Evolutionary conservation across 768 basidiomycete genomes (phyloP), one percentile per base, ranked within the genome.

Genomic region (Thelephora aurantiotincta): DNA sequence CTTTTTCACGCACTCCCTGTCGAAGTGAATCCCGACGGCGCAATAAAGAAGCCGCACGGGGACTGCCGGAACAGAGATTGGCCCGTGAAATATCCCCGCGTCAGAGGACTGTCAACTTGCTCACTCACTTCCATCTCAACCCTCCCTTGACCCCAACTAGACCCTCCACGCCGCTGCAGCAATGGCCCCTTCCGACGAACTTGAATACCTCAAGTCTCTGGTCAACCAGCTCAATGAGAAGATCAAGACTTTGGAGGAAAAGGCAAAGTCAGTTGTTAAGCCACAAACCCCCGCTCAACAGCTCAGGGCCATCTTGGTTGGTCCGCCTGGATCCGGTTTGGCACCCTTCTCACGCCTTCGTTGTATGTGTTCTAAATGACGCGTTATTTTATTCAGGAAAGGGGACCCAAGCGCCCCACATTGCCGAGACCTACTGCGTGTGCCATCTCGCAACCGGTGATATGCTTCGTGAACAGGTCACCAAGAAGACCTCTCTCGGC

Each of bases 381-480:
- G 42, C 37, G 50, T 20, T 16, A 6, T 49, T 7, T 52, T 54
- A 30, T 48, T 23, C 60, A 96, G 94, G 94, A 55, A 99, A 99
- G 74, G 96, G 96, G 22, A 99, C 96, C 2, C 96, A 99, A 65
- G 96, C 92, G 0, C 94, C 96, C 5, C 77, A 73, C 61, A 92
- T 99, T 69, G 80, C 82, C 46, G 81, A 90, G 52, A 76, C 87
- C 59, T 99, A 86, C 72, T 93, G 91, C 61, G 79, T 99, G 41
- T 99, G 96, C 72, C 96, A 99, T 69, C 71, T 99, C 56, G 94
- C 96, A 20, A 99, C 96, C 26, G 96, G 96, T 16, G 96, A 99
- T 70, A 94, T 99, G 91, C 74, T 99, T 49, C 84, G 96, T 44
- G 88, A 91, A 53, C 91, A 99, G 64, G 91, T 99, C 51, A 60